Evolutionary conservation across 257 asterid species (phyloP), one percentile per base, ranked within the genome.

Genomic region (Cruciata laevipes): DNA sequence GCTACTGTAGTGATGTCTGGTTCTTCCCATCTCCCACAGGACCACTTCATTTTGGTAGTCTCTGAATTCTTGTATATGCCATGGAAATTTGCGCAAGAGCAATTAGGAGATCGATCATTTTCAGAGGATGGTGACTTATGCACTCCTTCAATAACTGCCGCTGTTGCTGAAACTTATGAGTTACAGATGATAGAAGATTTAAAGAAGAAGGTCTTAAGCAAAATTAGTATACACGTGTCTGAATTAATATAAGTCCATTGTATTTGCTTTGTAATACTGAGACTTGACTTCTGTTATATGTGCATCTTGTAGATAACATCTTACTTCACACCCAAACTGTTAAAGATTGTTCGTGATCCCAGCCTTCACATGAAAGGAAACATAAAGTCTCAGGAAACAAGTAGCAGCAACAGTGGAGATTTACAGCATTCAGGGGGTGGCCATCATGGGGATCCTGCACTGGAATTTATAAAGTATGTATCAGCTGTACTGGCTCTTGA

Each of bases 401-500:
- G 75, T 33, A 70, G 65, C 65, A 74, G 14, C 67, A 47, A 83
- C 24, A 63, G 76, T 79, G 86, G 79, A 65, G 73, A 78, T 72
- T 63, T 68, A 56, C 88, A 79, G 78, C 72, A 84, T 73, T 67
- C 67, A 51, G 74, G 67, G 66, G 78, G 74, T 61, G 65, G 38
- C 69, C 83, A 77, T 61, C 87, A 76, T 82, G 94, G 87, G 65
- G 96, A 86, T 77, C 88, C 83, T 74, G 89, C 95, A 67, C 83
- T 93, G 61, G 97, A 90, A 83, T 93, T 93, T 78, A 86, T 93
- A 76, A 93, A 93, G 86, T 76, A 88, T 79, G 89, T 88, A 67
- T 90, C 92, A 73, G 96, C 96, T 55, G 97, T 88, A 81, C 79
- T 93, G 83, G 86, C 91, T 76, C 95, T 93, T 73, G 99, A 93